Base-by-base conservation (phyloP, 345 rosid genomes). In the Xanthoceras sorbifolium region DNA sequence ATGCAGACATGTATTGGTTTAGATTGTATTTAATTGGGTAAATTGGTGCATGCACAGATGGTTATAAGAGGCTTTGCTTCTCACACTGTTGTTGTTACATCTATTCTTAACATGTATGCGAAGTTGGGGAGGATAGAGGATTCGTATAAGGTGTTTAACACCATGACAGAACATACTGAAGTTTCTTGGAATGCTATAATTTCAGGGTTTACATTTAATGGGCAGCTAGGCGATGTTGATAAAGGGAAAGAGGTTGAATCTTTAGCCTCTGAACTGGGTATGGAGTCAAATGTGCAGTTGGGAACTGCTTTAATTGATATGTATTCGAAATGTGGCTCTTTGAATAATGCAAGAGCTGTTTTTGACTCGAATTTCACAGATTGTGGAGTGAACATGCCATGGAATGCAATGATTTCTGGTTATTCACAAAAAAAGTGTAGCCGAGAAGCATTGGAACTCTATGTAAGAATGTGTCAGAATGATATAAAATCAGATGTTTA, bases 261-360 rank as follows among this genome's bases (percentile, higher is more conserved):
- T 18, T 44, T 60, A 55, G 86, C 71, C 17, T 70, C 82, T 31
- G 78, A 83, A 44, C 60, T 74, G 74, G 87, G 85, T 62, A 0
- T 82, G 77, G 81, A 75, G 65, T 29, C 78, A 14, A 79, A 85
- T 55, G 76, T 83, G 26, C 72, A 69, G 1, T 75, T 87, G 38
- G 90, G 85, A 67, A 87, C 88, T 64, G 84, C 86, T 68, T 72
- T 87, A 54, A 85, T 87, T 63, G 86, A 85, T 77, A 85, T 87
- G 90, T 78, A 83, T 72, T 77, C 85, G 3, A 83, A 76, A 73
- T 87, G 84, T 71, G 84, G 81, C 34, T 81, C 84, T 60, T 31
- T 83, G 8, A 1, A 15, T 63, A 83, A 83, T 75, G 86, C 85
- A 69, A 74, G 46, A 59, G 57, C 76, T 26, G 67, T 83, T 68